A percentile compares a stretch with the other conserved stretches of the same genome.
phyloP scores from a whole-genome alignment of 805 yeast genomes.

The Hanseniaspora mollemarum region DNA sequence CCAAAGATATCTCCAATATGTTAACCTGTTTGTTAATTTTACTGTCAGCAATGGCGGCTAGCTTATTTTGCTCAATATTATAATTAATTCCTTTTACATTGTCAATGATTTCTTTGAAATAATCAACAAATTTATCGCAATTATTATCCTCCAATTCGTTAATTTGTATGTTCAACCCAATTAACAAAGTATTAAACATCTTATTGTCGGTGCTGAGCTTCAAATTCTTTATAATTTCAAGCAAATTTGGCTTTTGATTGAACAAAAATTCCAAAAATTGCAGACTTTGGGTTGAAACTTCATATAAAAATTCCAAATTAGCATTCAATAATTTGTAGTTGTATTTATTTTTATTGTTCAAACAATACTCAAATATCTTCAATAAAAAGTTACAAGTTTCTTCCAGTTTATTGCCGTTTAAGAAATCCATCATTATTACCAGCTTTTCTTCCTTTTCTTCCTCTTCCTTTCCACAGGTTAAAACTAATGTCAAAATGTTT shows the following conservation, averaged over 20 bases:
- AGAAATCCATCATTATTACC: conserved; percentile 21
- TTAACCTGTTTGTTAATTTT: conserved; percentile 40
- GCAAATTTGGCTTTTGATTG: conserved; percentile 13
- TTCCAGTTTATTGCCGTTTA: conserved; percentile 22
- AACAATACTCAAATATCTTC: conserved; percentile 13
- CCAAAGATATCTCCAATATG: conserved; percentile 59
- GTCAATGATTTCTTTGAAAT: conserved; percentile 20
- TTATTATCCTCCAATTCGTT: conserved; percentile 24
- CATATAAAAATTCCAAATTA: conserved; percentile 32
- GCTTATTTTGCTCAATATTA: conserved; percentile 18
- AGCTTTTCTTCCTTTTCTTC: conserved; percentile 24
- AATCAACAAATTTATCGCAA: conserved; percentile 19
- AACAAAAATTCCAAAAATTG: conserved; percentile 25
- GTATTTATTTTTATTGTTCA: conserved; percentile 3
- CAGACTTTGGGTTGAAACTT: conserved; percentile 30
- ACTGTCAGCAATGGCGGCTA: conserved; percentile 32
- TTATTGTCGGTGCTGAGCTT: background rate
- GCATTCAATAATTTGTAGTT: conserved; percentile 9
- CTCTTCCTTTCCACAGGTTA: conserved; percentile 55
- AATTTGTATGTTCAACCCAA: conserved; percentile 25
- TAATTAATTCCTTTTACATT: background rate
- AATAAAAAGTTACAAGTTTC: conserved; percentile 15
- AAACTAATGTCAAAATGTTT: conserved; percentile 48
- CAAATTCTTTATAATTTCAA: conserved; percentile 6
- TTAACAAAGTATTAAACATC: conserved; percentile 20